These are phyloP conservation scores for Dalechampia spathulata DNA, from an alignment of 441 rosid genomes.

Conservation along the genomic window DNA sequence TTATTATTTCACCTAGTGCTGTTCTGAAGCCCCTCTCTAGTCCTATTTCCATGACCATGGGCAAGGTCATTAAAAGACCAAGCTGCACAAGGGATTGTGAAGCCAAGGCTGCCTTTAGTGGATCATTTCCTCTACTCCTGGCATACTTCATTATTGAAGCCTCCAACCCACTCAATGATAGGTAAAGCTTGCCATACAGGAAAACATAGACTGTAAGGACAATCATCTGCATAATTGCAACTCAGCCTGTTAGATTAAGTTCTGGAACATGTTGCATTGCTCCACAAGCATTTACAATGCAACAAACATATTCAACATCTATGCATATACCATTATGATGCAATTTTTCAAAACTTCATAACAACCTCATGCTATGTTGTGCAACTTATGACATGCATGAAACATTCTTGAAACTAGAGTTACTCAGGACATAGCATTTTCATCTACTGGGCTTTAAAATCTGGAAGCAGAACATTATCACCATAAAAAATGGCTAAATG, in stretches of 20 bases:
- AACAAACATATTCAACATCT: neutral
- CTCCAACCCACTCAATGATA: slow-evolving; percentile 88
- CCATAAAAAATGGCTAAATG: neutral
- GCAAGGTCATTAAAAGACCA: slow-evolving; percentile 73
- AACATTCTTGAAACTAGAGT: neutral
- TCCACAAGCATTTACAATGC: neutral
- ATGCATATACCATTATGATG: neutral
- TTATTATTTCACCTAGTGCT: slow-evolving; percentile 68
- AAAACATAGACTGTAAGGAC: slow-evolving; percentile 63
- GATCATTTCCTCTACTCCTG: slow-evolving; percentile 48
- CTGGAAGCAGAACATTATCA: neutral
- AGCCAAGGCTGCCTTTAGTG: slow-evolving; percentile 86
- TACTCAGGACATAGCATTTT: neutral
- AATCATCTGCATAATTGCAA: slow-evolving; percentile 45
- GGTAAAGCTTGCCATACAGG: slow-evolving; percentile 82
- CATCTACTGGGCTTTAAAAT: neutral
- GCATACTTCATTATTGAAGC: slow-evolving; percentile 64
- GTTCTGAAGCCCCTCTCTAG: slow-evolving; percentile 91
- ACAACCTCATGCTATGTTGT: neutral
- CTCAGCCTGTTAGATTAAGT: too few relatives aligned
- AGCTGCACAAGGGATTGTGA: slow-evolving; percentile 85
- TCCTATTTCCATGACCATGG: slow-evolving; percentile 98
- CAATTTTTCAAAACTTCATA: neutral
- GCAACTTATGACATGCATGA: neutral
- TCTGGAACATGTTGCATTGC: neutral